phyloP scores from a whole-genome alignment of 805 yeast genomes.

The Kuraishia piskuri region DNA sequence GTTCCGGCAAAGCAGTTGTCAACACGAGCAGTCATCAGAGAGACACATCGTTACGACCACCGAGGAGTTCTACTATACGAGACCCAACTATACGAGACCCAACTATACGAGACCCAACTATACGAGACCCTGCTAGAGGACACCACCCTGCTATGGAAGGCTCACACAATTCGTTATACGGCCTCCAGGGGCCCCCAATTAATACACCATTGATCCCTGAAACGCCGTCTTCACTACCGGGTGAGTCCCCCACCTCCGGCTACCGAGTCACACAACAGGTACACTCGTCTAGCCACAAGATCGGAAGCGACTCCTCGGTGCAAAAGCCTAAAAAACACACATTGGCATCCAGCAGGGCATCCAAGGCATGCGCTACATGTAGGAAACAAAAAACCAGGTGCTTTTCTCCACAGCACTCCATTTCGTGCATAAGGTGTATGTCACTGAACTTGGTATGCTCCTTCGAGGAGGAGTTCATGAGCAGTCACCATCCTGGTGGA shows the following conservation, averaged over 20 bases:
- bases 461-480: slow-evolving; percentile 23
- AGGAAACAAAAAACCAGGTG: slow-evolving; percentile 40
- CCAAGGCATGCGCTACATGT: slow-evolving; percentile 24
- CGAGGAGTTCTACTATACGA: neutral
- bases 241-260: neutral
- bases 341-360: slow-evolving; percentile 9
- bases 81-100: too few species aligned
- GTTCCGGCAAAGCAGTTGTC: neutral
- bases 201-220: neutral
- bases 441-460: slow-evolving; percentile 46
- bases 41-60: neutral
- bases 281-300: neutral
- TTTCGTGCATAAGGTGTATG: slow-evolving; percentile 50
- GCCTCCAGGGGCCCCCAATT: neutral
- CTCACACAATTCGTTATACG: neutral
- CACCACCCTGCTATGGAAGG: neutral
- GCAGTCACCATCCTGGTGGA: neutral
- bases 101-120: too few species aligned
- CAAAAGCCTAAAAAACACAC: neutral
- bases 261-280: neutral
- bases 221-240: neutral
- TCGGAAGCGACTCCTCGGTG: too few species aligned
- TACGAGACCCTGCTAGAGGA: too few species aligned
- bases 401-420: slow-evolving; percentile 39
- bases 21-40: too few species aligned